Evolutionary conservation across 2,329 filamentous ascomycete genomes (phyloP).

Genomic region (Didymella lethalis): DNA sequence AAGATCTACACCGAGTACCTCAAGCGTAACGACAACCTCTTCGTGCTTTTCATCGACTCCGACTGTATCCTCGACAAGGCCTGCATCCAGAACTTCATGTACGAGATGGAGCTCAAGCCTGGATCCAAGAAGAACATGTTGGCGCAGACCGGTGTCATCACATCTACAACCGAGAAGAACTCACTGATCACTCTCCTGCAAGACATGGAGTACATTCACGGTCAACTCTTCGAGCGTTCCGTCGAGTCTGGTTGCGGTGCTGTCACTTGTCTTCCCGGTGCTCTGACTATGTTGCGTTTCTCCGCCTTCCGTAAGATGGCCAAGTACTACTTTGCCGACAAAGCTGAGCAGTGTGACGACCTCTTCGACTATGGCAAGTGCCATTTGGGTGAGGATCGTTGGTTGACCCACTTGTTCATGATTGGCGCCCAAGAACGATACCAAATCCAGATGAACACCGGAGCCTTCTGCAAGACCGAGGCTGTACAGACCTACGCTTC

Average conservation of each 20-base stretch:
- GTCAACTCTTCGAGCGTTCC: conserved; percentile 92
- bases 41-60: conserved; percentile 96
- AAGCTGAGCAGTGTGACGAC: conserved; percentile 93
- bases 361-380: conserved; percentile 97
- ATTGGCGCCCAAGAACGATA: conserved; percentile 91
- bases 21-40: conserved; percentile 86
- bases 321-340: conserved; percentile 98
- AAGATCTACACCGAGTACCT: conserved; percentile 89
- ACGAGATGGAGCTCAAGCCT: conserved; percentile 97
- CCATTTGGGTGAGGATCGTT: conserved; percentile 92
- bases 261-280: conserved; percentile 93
- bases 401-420: conserved; percentile 99
- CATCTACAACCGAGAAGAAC: conserved; percentile 87
- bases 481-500: conserved; percentile 87
- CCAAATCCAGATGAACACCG: conserved; percentile 97
- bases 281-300: conserved; percentile 94
- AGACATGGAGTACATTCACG: conserved; percentile 98
- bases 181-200: conserved; percentile 91
- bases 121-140: conserved; percentile 92
- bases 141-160: conserved; percentile 97
- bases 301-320: conserved; percentile 97
- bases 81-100: conserved; percentile 97
- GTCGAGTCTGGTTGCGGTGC: conserved; percentile 94
- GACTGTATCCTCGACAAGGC: conserved; percentile 92
- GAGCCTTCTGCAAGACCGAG: conserved; percentile 97